Conservation (phyloP, 2,329 filamentous ascomycete species). For the Aspergillus pseudoterreus region DNA sequence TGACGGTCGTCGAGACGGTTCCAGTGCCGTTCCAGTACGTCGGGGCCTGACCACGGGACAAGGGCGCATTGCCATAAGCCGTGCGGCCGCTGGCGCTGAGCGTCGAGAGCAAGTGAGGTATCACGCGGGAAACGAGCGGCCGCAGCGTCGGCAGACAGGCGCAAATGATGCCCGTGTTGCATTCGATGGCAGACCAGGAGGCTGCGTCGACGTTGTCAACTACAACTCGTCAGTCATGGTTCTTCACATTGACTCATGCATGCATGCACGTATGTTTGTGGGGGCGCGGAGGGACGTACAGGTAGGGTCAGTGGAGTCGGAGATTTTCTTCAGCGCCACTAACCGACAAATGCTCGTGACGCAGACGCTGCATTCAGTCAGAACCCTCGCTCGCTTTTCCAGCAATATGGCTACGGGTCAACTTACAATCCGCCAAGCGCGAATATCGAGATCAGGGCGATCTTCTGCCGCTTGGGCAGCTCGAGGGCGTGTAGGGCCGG, state of each 20-base stretch:
- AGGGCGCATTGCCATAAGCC: constrained; percentile 10
- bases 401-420: too few species aligned
- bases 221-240: constrained; percentile 11
- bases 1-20: constrained; percentile 23
- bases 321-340: constrained; percentile 27
- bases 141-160: constrained; percentile 40
- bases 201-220: constrained; percentile 34
- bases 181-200: constrained; percentile 39
- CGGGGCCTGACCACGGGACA: constrained; percentile 15
- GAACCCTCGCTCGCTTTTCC: too few species aligned
- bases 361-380: constrained; percentile 22
- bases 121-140: constrained; percentile 29
- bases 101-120: constrained; percentile 28
- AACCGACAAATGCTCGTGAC: constrained; percentile 35
- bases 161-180: constrained; percentile 40
- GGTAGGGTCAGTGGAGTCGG: constrained; percentile 32
- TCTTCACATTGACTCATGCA: background rate
- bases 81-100: constrained; percentile 14
- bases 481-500: constrained; percentile 39
- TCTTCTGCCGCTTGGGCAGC: constrained; percentile 41
- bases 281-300: constrained; percentile 20
- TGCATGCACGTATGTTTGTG: background rate
- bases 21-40: constrained; percentile 26
- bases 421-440: constrained; percentile 35
- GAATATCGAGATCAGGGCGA: constrained; percentile 42